Base-by-base conservation (phyloP, 805 yeast genomes). In the Zygosaccharomyces bisporus region DNA sequence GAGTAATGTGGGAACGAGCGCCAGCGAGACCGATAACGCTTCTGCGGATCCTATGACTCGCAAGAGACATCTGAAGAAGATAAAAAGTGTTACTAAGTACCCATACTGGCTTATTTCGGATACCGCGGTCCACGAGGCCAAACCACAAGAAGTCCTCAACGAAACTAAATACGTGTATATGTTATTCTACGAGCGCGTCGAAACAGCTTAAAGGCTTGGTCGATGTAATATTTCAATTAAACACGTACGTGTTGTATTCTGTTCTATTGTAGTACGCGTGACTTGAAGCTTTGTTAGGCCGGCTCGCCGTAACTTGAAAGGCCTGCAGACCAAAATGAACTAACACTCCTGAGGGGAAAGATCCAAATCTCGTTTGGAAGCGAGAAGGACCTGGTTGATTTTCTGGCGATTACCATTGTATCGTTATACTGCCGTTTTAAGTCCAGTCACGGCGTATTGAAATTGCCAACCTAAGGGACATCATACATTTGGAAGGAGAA, bases 51-150 rank as follows among this genome's bases (percentile, higher is more conserved):
- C 46, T 13, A 32, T 29, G 14, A 40, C 43, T 36, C 53, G 19
- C 57, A 64, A 51, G 63, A 69, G 51, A 62, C 70, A 57, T 56
- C 62, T 72, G 63, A 80, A 76, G 56, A 80, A 75, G 54, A 66
- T 83, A 8, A 76, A 80, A 3, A 73, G 81, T 13, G 69, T 77
- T 13, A 57, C 72, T 3, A 79, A 77, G 45, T 66, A 74, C 34
- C 89, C 91, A 14, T 85, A 72, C 56, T 91, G 98, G 98, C 74
- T 86, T 50, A 78, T 90, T 25, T 86, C 95, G 49, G 98, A 93
- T 64, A 71, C 85, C 2, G 70, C 68, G 23, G 79, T 86, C 3
- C 66, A 77, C 30, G 96, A 89, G 59, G 80, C 75, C 6, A 70
- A 76, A 9, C 58, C 68, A 2, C 64, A 68, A 0, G 79, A 81